Evolutionary conservation across 73 alveolate genomes (phyloP).

Genomic region (Stentor roeselii): DNA sequence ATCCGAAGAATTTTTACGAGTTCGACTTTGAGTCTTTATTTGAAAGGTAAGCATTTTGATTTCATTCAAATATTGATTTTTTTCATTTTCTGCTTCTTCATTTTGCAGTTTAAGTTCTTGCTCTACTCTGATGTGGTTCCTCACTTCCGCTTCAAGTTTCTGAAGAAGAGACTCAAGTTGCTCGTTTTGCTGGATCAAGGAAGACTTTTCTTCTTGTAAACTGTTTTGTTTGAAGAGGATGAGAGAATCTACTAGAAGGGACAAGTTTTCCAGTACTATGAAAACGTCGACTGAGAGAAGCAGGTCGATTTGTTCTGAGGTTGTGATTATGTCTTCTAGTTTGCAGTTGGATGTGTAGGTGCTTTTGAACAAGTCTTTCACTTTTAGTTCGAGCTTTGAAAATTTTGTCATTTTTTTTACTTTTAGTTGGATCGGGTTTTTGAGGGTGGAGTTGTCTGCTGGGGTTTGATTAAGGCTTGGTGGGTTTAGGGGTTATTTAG

Average conservation of each 20-base stretch:
- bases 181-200: background rate
- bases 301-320: background rate
- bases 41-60: background rate
- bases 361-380: background rate
- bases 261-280: background rate
- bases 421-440: too few species aligned
- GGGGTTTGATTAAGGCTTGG: too few species aligned
- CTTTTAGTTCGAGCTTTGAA: too few species aligned
- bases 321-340: background rate
- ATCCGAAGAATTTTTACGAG: background rate
- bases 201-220: background rate
- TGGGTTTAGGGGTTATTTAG: too few species aligned
- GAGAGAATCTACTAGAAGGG: background rate
- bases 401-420: too few species aligned
- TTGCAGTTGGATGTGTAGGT: background rate
- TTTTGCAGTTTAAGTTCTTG: background rate
- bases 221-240: too few species aligned
- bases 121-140: background rate
- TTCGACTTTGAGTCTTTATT: background rate
- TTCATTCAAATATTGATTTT: background rate
- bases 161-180: background rate
- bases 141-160: constrained; percentile 19
- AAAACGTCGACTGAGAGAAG: background rate
- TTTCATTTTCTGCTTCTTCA: constrained; percentile 7
- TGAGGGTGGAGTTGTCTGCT: too few species aligned